A percentile compares a stretch with the other conserved stretches of the same genome.
Evolutionary conservation across 2,329 filamentous ascomycete species (phyloP).

Genomic region (Basipetospora chlamydospora): DNA sequence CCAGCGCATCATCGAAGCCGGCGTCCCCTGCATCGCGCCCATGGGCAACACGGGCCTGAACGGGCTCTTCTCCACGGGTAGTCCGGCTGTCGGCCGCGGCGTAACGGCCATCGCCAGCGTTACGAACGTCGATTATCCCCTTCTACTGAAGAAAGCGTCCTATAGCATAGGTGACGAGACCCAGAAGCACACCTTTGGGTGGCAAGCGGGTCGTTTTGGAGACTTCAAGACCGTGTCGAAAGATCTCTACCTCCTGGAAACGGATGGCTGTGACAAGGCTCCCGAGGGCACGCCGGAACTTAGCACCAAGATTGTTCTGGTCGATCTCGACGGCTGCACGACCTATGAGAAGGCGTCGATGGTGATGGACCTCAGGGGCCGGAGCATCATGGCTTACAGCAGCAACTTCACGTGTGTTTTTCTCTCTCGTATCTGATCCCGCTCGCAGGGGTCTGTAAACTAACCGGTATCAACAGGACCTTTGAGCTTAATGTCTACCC

Average conservation of each 20-base stretch:
- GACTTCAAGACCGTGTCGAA: slow-evolving; percentile 18
- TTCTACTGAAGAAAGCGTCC: slow-evolving; percentile 20
- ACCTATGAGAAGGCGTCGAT: slow-evolving; percentile 39
- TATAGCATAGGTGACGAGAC: slow-evolving; percentile 25
- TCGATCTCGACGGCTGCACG: slow-evolving; percentile 42
- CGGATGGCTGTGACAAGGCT: slow-evolving; percentile 36
- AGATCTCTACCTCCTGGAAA: slow-evolving; percentile 30
- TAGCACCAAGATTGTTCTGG: slow-evolving; percentile 39
- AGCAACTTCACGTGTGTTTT: slow-evolving; percentile 12
- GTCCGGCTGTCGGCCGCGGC: slow-evolving; percentile 19
- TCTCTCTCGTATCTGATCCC: neutral
- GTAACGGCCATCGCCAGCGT: slow-evolving; percentile 2
- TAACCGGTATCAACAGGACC: too few species aligned
- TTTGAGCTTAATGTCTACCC: slow-evolving; percentile 4
- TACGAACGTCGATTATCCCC: slow-evolving; percentile 1
- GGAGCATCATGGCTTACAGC: slow-evolving; percentile 49
- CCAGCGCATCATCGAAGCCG: slow-evolving; percentile 35
- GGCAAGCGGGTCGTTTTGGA: neutral
- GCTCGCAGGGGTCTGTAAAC: too few species aligned
- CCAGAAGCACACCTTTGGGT: slow-evolving; percentile 1
- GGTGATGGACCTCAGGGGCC: slow-evolving; percentile 37
- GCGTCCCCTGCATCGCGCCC: slow-evolving; percentile 37
- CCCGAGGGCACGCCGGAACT: slow-evolving; percentile 42
- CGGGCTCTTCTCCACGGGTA: slow-evolving; percentile 32
- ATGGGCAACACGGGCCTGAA: slow-evolving; percentile 33